Evolutionary conservation across 2,329 filamentous ascomycete genomes (phyloP).

Genomic region (Aspergillus tubingensis): DNA sequence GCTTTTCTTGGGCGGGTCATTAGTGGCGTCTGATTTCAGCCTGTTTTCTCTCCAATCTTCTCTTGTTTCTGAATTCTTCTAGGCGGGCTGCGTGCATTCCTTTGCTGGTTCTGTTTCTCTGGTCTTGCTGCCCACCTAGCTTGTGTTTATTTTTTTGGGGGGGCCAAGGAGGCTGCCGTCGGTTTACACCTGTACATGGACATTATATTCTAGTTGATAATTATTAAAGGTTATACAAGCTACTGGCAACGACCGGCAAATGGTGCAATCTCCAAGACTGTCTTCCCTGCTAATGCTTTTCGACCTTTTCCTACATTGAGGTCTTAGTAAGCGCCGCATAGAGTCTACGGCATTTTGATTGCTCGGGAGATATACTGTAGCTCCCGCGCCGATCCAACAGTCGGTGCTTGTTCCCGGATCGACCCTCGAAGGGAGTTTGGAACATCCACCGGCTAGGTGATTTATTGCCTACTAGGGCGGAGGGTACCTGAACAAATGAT

Average conservation of each 20-base stretch:
- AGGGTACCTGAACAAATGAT: not conserved
- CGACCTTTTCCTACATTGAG: too few species aligned
- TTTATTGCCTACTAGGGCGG: not conserved
- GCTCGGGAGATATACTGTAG: not conserved
- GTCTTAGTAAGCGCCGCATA: not conserved
- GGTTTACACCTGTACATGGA: not conserved
- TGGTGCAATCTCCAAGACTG: too few species aligned
- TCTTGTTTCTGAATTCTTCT: not conserved
- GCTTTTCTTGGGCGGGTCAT: not conserved
- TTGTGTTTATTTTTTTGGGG: not conserved
- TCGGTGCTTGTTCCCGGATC: not conserved
- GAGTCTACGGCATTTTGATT: not conserved
- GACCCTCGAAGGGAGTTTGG: not conserved
- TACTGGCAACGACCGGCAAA: not conserved
- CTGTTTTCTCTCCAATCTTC: not conserved
- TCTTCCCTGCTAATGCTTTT: too few species aligned
- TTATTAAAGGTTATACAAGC: not conserved
- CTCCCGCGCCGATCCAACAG: not conserved
- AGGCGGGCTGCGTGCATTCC: not conserved
- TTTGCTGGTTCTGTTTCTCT: not conserved
- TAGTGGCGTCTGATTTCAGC: not conserved
- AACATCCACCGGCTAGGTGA: not conserved
- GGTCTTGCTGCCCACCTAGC: not conserved
- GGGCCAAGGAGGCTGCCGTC: not conserved
- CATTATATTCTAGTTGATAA: slow-evolving; percentile 9